Base-by-base conservation (phyloP, 2,329 filamentous ascomycete species). In the Paecilomyces fulvus region DNA sequence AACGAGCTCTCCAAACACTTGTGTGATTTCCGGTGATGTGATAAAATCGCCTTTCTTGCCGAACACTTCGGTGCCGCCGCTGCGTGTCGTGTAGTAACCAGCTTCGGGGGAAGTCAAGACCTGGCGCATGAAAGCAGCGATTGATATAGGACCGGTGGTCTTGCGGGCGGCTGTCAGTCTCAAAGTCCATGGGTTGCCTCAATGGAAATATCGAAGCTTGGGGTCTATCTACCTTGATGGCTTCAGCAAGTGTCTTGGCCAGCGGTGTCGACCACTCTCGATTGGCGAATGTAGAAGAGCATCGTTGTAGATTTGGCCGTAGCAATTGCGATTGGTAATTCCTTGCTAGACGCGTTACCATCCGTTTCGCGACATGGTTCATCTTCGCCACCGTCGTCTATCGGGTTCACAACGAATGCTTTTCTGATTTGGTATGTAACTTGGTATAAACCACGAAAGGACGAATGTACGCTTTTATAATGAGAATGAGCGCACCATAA, bases 61-160 rank as follows among this genome's bases (percentile, higher is more conserved):
- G 65, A 99, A 99, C 61, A 92, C 92, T 68, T 96, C 92, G 51
- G 86, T 83, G 20, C 82, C 85, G 58, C 83, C 75, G 49, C 86
- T 80, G 23, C 85, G 83, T 4, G 87, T 83, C 0, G 91, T 97
- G 75, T 99, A 99, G 77, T 99, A 99, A 55, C 94, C 94, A 57
- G 90, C 91, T 43, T 90, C 76, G 59, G 94, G 89, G 10, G 89
- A 89, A 0, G 94, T 99, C 61, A 99, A 83, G 71, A 92, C 96
- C 86, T 97, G 95, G 70, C 94, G 92, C 94, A 99, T 99, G 73
- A 92, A 99, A 54, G 90, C 87, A 4, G 94, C 92, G 59, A 99
- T 83, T 0, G 94, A 90, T 28, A 97, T 85, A 3, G 94, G 92
- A 0, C 94, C 94, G 10, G 94, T 97, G 46, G 87, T 84, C 85